These are phyloP conservation scores for Cryptococcus neoformans DNA, from an alignment of 1,284 basidiomycete species.

Conservation along the genomic window DNA sequence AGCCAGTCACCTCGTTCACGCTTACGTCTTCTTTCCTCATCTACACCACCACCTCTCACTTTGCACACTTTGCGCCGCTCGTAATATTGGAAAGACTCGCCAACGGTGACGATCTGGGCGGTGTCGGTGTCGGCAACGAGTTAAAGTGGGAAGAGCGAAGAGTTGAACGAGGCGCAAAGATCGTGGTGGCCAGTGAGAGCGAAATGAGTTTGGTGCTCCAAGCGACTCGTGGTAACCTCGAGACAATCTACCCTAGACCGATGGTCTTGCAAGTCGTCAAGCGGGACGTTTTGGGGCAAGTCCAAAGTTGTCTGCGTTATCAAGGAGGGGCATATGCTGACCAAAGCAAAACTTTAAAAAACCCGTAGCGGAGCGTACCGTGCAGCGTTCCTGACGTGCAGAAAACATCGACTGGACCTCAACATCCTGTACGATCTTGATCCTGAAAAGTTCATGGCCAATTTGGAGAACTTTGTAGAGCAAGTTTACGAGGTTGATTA, in stretches of 20 bases:
- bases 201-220: constrained; percentile 88
- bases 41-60: constrained; percentile 81
- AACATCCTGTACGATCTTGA: constrained; percentile 82
- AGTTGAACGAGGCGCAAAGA: constrained; percentile 80
- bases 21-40: constrained; percentile 78
- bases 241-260: constrained; percentile 90
- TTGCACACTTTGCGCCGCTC: constrained; percentile 71
- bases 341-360: too few species aligned
- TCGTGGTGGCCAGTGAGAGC: constrained; percentile 79
- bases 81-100: constrained; percentile 34
- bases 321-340: background rate
- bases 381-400: constrained; percentile 83
- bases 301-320: too few species aligned
- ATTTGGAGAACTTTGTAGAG: constrained; percentile 67
- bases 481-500: constrained; percentile 88
- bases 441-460: constrained; percentile 62
- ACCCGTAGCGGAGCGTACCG: constrained; percentile 62
- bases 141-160: constrained; percentile 66
- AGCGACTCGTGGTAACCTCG: constrained; percentile 97
- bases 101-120: constrained; percentile 23
- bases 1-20: constrained; percentile 68
- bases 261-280: constrained; percentile 81
- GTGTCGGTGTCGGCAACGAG: constrained; percentile 19
- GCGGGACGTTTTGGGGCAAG: constrained; percentile 69
- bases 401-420: constrained; percentile 91